A percentile compares a stretch with the other conserved stretches of the same genome.
Conservation (phyloP, 2,329 filamentous ascomycete species). For the Colletotrichum sansevieriae region DNA sequence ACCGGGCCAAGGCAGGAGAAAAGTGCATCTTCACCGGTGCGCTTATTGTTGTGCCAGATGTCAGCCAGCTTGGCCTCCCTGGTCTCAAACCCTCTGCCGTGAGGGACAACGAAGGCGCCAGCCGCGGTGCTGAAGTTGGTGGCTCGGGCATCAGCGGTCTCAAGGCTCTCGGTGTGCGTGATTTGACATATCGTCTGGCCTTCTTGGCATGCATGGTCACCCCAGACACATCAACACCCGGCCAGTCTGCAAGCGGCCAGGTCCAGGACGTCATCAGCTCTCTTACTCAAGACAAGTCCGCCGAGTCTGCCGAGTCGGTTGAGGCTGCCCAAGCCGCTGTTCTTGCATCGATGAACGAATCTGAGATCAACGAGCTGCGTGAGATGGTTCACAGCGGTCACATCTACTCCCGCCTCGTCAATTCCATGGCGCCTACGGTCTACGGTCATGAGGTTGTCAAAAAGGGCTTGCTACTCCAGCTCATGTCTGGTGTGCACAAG, state of each 20-base stretch:
- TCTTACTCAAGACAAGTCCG: constrained; percentile 70
- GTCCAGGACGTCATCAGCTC: constrained; percentile 88
- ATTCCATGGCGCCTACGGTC: constrained; percentile 95
- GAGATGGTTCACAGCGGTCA: constrained; percentile 95
- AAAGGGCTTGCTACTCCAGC: constrained; percentile 92
- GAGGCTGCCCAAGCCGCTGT: constrained; percentile 91
- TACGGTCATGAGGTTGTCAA: constrained; percentile 98
- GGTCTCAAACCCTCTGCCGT: constrained; percentile 86
- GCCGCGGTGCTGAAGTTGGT: constrained; percentile 82
- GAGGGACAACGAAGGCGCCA: constrained; percentile 81
- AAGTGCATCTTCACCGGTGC: constrained; percentile 98
- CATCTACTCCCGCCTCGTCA: constrained; percentile 92
- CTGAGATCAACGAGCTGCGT: constrained; percentile 92
- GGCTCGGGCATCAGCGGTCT: constrained; percentile 88
- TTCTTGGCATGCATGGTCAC: constrained; percentile 97
- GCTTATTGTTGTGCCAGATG: constrained; percentile 95
- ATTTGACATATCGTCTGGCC: constrained; percentile 95
- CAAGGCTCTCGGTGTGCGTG: constrained; percentile 92
- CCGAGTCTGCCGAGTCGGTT: constrained; percentile 68
- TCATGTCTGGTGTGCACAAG: constrained; percentile 97
- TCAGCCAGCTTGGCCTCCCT: constrained; percentile 92
- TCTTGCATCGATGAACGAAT: constrained; percentile 84
- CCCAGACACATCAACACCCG: constrained; percentile 85
- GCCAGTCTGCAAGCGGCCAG: constrained; percentile 80
- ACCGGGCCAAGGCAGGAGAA: constrained; percentile 95